These are phyloP conservation scores for Solanum gracilifrons DNA, from an alignment of 257 asterid genomes.

Conservation along the genomic window DNA sequence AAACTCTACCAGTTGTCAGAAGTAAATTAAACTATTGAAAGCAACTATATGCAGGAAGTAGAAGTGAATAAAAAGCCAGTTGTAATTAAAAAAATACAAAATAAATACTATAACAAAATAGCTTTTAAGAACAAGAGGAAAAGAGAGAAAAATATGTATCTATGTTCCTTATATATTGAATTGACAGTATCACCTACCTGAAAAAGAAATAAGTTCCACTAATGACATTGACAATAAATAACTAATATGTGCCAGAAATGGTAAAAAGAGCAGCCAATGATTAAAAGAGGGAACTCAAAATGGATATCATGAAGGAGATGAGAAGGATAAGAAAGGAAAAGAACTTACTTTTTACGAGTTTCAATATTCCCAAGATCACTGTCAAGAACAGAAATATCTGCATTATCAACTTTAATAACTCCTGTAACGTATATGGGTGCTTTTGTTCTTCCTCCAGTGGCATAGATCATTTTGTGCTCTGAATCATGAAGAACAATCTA, in stretches of 20 bases:
- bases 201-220: background rate
- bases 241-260: background rate
- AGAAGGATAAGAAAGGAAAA: conserved; percentile 8
- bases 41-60: background rate
- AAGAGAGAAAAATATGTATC: background rate
- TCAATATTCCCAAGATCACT: conserved; percentile 73
- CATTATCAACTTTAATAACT: conserved; percentile 42
- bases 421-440: conserved; percentile 66
- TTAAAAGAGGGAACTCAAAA: background rate
- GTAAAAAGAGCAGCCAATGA: background rate
- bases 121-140: background rate
- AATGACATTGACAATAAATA: background rate
- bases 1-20: background rate
- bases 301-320: background rate
- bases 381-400: conserved; percentile 70
- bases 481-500: conserved; percentile 66
- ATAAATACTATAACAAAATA: background rate
- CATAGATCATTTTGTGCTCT: conserved; percentile 63
- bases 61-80: background rate
- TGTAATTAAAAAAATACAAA: background rate
- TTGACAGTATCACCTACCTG: background rate
- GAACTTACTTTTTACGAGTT: conserved; percentile 57
- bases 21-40: background rate
- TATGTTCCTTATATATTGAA: background rate
- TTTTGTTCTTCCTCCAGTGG: conserved; percentile 85